Evolutionary conservation across 2,329 filamentous ascomycete genomes (phyloP), one percentile per base, ranked within the genome.

Genomic region (Talaromyces sp.): DNA sequence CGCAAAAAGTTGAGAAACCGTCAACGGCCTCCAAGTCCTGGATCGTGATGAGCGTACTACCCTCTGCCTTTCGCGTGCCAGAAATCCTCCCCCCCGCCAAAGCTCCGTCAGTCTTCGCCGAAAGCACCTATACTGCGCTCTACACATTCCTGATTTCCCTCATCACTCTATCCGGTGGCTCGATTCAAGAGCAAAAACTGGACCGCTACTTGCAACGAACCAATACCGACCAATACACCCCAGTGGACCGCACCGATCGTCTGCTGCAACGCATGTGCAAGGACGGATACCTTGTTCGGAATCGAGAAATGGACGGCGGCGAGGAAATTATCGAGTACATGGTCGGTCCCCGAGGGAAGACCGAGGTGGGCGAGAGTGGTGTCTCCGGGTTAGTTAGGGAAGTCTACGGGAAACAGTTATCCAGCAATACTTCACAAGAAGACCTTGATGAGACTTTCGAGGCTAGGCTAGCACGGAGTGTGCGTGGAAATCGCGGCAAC

Each of bases 291-390:
- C 79, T 99, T 2, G 82, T 92, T 40, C 89, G 86, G 65, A 83
- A 88, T 56, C 83, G 87, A 23, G 92, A 97, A 67, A 84, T 73
- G 65, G 76, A 77, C 68, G 87, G 86, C 1, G 91, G 90, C 30
- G 91, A 96, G 42, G 88, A 94, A 65, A 82, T 85, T 2, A 82
- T 92, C 7, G 92, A 91, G 55, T 99, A 91, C 83, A 85, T 90
- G 61, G 85, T 97, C 14, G 95, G 95, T 0, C 89, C 92, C 5
- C 84, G 95, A 27, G 94, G 90, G 5, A 95, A 90, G 75, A 82
- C 93, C 7, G 95, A 98, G 75, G 85, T 98, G 40, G 91, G 90
- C 0, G 81, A 87, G n/a, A 83, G 87, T 56, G 91, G 90, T 0
- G 89, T 95, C 12, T 85, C 87, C 18, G 87, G 86, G 0, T 76